Conservation (phyloP, 2,329 filamentous ascomycete species). For the Diaporthe caulivora region DNA sequence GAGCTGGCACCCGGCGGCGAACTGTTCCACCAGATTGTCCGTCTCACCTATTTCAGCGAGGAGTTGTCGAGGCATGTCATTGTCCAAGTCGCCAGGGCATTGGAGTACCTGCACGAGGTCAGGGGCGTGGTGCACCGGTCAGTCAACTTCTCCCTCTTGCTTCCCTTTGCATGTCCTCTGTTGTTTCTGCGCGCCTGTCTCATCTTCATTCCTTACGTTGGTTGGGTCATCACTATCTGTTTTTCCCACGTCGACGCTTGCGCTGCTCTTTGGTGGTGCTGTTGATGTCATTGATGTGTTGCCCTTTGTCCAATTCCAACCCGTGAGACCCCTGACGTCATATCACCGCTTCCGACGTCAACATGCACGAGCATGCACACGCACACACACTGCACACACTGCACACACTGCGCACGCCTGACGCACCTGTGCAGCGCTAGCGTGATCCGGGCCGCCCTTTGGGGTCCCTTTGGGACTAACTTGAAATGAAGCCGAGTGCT, state of each 20-base stretch:
- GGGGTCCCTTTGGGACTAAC: background rate
- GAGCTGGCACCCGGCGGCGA: constrained; percentile 96
- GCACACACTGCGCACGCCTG: background rate
- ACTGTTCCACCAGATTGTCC: constrained; percentile 97
- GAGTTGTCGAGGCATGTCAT: constrained; percentile 96
- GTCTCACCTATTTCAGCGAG: constrained; percentile 98
- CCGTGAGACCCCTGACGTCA: constrained; percentile 46
- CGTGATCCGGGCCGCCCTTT: background rate
- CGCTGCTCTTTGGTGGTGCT: background rate
- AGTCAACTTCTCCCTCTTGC: constrained; percentile 50
- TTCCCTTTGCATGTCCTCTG: background rate
- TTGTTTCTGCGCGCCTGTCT: background rate
- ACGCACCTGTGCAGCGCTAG: constrained; percentile 10
- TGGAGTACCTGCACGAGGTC: constrained; percentile 94
- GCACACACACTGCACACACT: too few species aligned
- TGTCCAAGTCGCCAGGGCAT: constrained; percentile 90
- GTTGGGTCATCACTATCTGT: background rate
- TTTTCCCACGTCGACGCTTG: background rate
- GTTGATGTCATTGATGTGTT: constrained; percentile 35
- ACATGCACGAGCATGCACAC: too few species aligned
- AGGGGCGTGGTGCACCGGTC: constrained; percentile 97
- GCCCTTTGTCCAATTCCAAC: constrained; percentile 33
- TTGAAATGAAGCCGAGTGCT: background rate
- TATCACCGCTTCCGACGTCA: constrained; percentile 39
- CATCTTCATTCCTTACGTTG: background rate